Conservation (phyloP, 495 filamentous ascomycete species). For the Evernia prunastri region DNA sequence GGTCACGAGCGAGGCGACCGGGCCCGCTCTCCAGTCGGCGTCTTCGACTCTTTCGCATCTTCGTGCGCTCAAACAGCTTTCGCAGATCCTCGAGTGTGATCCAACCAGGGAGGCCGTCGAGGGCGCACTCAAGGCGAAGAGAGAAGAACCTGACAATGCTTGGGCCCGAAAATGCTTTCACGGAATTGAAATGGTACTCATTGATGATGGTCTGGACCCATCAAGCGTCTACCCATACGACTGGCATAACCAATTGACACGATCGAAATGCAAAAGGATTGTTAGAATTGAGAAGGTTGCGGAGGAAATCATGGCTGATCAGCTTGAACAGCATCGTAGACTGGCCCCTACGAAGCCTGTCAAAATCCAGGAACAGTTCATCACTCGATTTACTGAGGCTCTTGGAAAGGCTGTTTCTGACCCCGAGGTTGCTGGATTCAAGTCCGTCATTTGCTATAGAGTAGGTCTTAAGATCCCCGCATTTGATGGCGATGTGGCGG, state of each 20-base stretch:
- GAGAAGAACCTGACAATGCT: slow-evolving; percentile 48
- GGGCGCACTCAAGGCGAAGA: slow-evolving; percentile 49
- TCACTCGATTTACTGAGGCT: slow-evolving; percentile 38
- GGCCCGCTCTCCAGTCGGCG: slow-evolving; percentile 55
- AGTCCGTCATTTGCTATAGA: slow-evolving; percentile 78
- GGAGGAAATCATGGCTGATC: slow-evolving; percentile 50
- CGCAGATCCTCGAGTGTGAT: slow-evolving; percentile 53
- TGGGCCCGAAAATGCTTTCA: slow-evolving; percentile 60
- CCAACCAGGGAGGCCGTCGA: slow-evolving; percentile 58
- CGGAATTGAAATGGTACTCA: slow-evolving; percentile 68
- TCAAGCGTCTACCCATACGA: slow-evolving; percentile 52
- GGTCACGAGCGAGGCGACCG: slow-evolving; percentile 70
- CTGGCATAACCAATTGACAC: slow-evolving; percentile 67
- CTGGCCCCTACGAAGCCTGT: slow-evolving; percentile 18
- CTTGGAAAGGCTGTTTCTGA: slow-evolving; percentile 53
- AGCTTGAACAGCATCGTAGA: slow-evolving; percentile 30
- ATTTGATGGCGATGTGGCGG: slow-evolving; percentile 25
- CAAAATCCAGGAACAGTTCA: slow-evolving; percentile 35
- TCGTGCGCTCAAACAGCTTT: slow-evolving; percentile 63
- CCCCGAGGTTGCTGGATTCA: slow-evolving; percentile 72
- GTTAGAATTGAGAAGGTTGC: slow-evolving; percentile 79
- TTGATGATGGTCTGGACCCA: slow-evolving; percentile 69
- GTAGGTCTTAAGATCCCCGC: slow-evolving; percentile 57
- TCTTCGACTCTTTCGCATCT: slow-evolving; percentile 59
- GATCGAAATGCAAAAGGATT: slow-evolving; percentile 61